Conservation (phyloP, 441 rosid genomes). For the Jatropha multifida region DNA sequence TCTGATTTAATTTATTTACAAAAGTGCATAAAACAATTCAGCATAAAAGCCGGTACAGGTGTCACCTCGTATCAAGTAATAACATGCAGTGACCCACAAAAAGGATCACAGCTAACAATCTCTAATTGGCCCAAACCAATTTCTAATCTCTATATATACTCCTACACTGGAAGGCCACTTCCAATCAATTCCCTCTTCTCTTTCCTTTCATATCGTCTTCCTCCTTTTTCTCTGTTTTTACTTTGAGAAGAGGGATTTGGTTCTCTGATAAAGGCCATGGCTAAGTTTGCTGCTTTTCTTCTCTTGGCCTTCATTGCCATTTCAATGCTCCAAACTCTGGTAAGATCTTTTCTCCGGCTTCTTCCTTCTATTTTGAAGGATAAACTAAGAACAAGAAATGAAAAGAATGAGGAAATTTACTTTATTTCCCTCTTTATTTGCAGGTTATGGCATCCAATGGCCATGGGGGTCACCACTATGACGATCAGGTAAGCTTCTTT, state of each 20-base stretch:
- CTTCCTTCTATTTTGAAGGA: neutral
- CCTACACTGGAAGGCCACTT: neutral
- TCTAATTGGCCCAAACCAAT: neutral
- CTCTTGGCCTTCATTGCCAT: conserved; percentile 53
- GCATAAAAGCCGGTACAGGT: neutral
- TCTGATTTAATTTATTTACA: no score
- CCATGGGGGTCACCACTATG: conserved; percentile 49
- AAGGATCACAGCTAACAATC: neutral
- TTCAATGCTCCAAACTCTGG: conserved; percentile 58
- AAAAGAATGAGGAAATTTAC: neutral
- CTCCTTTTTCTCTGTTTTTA: neutral
- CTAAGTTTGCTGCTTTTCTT: conserved; percentile 37
- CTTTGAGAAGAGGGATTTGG: conserved; percentile 3
- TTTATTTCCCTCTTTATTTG: neutral
- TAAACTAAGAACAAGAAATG: neutral
- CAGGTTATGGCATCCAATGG: conserved; percentile 56
- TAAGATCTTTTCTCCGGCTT: conserved; percentile 8
- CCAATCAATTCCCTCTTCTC: conserved; percentile 16
- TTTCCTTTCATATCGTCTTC: no score
- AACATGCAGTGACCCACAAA: neutral
- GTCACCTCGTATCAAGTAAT: neutral
- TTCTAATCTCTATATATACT: conserved; percentile 29
- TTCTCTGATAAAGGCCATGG: conserved; percentile 31
- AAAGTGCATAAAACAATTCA: neutral
- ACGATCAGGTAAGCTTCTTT: conserved; percentile 30